Evolutionary conservation across 805 yeast genomes (phyloP), one percentile per base, ranked within the genome.

Genomic region (Candida piceae): DNA sequence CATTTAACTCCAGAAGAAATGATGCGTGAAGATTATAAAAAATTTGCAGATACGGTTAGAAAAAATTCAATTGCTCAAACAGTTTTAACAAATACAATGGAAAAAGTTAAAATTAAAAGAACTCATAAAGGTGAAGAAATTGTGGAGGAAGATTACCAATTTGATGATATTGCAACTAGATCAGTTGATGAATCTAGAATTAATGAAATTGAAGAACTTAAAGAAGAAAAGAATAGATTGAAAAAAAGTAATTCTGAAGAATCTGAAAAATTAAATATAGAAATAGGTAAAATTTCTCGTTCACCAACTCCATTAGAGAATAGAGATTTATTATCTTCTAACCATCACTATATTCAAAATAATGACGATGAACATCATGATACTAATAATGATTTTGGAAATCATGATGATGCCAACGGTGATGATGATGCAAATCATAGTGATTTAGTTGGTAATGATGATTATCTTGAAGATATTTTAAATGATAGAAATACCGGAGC

Each of bases 71-170:
- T 84, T 37, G 68, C 77, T 20, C 79, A 82, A 38, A 71, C 84
- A 13, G 83, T 88, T 11, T 62, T 88, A 34, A 78, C 79, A 29
- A 47, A 42, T 23, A 49, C 41, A 1, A 32, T 46, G 24, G 53
- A 52, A 36, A 76, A 69, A 22, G 87, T 87, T 13, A 70, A 79
- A 31, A 76, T 85, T 46, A 70, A 86, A 47, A 70, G 87, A 50
- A 85, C 96, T 3, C 95, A 87, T 56, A 84, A 83, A 57, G 96
- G 96, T 18, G 95, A 88, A 43, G 89, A 84, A 52, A 57, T 84
- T n/a, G 70, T 85, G 5, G 94, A 83, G 29, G 74, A 69, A 17
- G 74, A 68, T 27, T 57, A 54, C 32, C 57, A 55, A 25, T 52
- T 54, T 41, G 53, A 50, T 35, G 50, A 50, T 32, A 35, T 48